These are phyloP conservation scores for Cyberlindnera veronae DNA, from an alignment of 805 yeast species.

Conservation along the genomic window DNA sequence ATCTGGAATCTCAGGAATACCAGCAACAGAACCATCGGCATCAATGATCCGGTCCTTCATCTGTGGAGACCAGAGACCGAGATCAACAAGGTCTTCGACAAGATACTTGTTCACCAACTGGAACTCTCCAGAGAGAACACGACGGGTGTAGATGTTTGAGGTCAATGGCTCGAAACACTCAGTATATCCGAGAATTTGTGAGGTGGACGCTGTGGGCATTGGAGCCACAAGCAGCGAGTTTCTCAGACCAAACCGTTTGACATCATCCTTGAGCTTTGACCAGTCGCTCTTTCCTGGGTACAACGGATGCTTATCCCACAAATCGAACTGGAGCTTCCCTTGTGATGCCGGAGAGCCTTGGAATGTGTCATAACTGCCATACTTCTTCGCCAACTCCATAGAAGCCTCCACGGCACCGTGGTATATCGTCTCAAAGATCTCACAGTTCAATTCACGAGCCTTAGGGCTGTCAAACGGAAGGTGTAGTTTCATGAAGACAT, in stretches of 20 bases:
- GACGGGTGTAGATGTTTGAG: constrained; percentile 84
- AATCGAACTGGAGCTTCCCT: constrained; percentile 78
- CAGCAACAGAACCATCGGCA: constrained; percentile 83
- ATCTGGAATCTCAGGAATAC: constrained; percentile 67
- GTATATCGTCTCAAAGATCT: constrained; percentile 91
- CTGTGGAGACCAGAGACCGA: constrained; percentile 79
- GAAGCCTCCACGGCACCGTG: constrained; percentile 91
- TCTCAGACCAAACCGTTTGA: constrained; percentile 66
- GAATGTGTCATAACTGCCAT: constrained; percentile 72
- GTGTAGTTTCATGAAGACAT: constrained; percentile 72
- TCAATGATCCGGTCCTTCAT: constrained; percentile 75
- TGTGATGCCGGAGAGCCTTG: constrained; percentile 88
- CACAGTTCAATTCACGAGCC: constrained; percentile 69
- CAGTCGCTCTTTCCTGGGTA: constrained; percentile 79
- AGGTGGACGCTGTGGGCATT: constrained; percentile 98
- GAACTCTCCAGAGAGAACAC: constrained; percentile 91
- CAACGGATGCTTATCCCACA: neutral
- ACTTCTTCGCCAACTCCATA: constrained; percentile 63
- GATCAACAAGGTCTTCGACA: constrained; percentile 72
- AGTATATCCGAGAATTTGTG: constrained; percentile 89
- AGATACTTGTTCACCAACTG: constrained; percentile 89
- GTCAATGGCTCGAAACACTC: constrained; percentile 97
- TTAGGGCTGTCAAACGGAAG: constrained; percentile 78
- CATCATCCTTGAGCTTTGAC: constrained; percentile 61
- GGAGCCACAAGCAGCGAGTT: constrained; percentile 90